Percentiles rank a stretch among this genome's conserved stretches.
Conservation (phyloP, 2,329 filamentous ascomycete genomes). For the Ceratocystis ficicola region DNA sequence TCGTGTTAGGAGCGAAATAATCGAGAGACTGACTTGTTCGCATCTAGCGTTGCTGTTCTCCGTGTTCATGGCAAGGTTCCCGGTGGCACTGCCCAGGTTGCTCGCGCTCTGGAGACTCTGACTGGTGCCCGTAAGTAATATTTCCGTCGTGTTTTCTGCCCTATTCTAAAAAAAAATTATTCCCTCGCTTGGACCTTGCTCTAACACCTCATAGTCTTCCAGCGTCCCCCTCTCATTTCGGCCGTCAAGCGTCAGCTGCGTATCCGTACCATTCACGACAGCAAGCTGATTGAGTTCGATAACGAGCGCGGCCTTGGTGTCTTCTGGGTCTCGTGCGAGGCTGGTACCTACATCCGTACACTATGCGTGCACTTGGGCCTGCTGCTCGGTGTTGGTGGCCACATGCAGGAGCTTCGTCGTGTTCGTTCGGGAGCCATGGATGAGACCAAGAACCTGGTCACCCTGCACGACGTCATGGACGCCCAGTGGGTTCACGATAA, state of each 20-base stretch:
- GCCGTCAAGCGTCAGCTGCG: constrained; percentile 97
- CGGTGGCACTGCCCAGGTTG: constrained; percentile 84
- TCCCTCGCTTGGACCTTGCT: background rate
- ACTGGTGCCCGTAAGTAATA: constrained; percentile 56
- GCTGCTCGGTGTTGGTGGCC: constrained; percentile 68
- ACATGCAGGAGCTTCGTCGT: constrained; percentile 96
- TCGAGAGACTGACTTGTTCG: background rate
- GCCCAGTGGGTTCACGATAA: constrained; percentile 96
- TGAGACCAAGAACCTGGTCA: constrained; percentile 78
- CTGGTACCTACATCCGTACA: constrained; percentile 96
- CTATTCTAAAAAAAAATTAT: background rate
- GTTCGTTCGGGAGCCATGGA: constrained; percentile 92
- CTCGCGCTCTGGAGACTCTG: constrained; percentile 84
- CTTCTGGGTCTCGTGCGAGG: constrained; percentile 97
- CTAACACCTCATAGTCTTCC: constrained; percentile 29
- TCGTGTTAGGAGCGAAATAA: background rate
- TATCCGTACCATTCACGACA: constrained; percentile 96
- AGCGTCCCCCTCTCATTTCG: constrained; percentile 91
- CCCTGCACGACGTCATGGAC: constrained; percentile 75
- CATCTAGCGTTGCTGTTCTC: constrained; percentile 64
- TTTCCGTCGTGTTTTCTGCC: background rate
- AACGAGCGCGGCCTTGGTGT: constrained; percentile 95
- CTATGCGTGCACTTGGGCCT: constrained; percentile 86
- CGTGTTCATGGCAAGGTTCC: constrained; percentile 90
- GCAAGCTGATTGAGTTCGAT: constrained; percentile 94